phyloP scores from a whole-genome alignment of 1,284 basidiomycete genomes.

The Puccinia polysora region DNA sequence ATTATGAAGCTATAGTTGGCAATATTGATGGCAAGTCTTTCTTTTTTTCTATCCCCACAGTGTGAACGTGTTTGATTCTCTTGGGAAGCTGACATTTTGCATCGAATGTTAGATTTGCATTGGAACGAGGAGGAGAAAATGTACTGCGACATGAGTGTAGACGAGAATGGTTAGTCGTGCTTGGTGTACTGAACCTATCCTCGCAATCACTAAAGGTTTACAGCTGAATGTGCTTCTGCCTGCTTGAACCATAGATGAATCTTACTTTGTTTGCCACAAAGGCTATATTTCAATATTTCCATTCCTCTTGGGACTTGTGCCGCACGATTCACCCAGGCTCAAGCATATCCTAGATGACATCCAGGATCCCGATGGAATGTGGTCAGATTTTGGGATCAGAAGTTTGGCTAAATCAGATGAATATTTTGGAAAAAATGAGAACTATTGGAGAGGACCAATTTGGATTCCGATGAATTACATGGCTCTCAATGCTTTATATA shows the following conservation, averaged over 20 bases:
- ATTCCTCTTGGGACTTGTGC: constrained; percentile 73
- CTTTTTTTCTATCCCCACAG: too few relatives aligned
- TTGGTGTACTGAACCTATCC: neutral
- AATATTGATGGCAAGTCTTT: constrained; percentile 76
- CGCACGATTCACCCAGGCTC: constrained; percentile 69
- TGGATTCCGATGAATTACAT: constrained; percentile 97
- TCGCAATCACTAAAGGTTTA: neutral
- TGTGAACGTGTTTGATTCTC: too few relatives aligned
- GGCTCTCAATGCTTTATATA: constrained; percentile 69
- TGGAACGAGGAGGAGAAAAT: constrained; percentile 82
- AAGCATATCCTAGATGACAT: constrained; percentile 73
- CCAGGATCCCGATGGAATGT: constrained; percentile 72
- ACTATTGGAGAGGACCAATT: constrained; percentile 93
- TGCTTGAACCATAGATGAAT: constrained; percentile 65
- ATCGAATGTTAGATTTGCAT: constrained; percentile 66
- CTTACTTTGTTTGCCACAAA: constrained; percentile 78
- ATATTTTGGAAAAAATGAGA: constrained; percentile 83
- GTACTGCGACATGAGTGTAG: constrained; percentile 85
- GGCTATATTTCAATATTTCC: constrained; percentile 93
- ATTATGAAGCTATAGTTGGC: constrained; percentile 70
- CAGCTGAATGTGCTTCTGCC: neutral
- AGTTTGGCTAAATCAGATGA: constrained; percentile 76
- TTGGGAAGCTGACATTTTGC: too few relatives aligned
- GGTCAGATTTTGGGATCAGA: constrained; percentile 82
- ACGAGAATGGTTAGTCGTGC: constrained; percentile 65